Evolutionary conservation across 2,329 filamentous ascomycete species (phyloP).

Genomic region (Gyromitra esculenta): DNA sequence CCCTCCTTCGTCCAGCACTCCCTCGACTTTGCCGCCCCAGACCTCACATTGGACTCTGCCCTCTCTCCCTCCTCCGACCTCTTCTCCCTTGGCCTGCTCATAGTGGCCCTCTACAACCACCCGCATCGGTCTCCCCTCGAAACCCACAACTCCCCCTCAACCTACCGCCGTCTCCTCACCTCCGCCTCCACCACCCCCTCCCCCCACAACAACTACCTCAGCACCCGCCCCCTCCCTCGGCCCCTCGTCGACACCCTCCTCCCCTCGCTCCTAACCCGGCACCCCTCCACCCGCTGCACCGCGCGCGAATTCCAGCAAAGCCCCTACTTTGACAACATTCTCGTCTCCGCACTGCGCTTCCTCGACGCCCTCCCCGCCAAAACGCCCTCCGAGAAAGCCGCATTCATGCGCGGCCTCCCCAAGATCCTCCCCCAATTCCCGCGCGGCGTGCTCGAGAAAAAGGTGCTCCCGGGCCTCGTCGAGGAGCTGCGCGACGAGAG

Average conservation of each 20-base stretch:
- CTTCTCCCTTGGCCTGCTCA: conserved; percentile 90
- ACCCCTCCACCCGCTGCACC: conserved; percentile 85
- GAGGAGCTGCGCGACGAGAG: conserved; percentile 92
- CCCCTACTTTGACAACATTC: conserved; percentile 94
- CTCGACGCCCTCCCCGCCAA: conserved; percentile 91
- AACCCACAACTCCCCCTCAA: conserved; percentile 78
- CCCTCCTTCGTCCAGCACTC: conserved; percentile 86
- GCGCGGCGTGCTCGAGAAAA: conserved; percentile 91
- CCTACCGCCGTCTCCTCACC: conserved; percentile 85
- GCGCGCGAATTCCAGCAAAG: conserved; percentile 94
- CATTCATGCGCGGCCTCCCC: conserved; percentile 88
- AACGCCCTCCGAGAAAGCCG: conserved; percentile 86
- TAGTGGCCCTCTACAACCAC: conserved; percentile 91
- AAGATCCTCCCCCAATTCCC: conserved; percentile 92
- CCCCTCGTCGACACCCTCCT: conserved; percentile 80
- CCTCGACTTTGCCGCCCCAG: conserved; percentile 91
- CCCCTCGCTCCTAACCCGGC: conserved; percentile 83
- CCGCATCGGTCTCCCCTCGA: conserved; percentile 89
- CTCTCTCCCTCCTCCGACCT: conserved; percentile 86
- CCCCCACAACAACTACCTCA: conserved; percentile 83
- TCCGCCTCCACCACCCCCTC: conserved; percentile 82
- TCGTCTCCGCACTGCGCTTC: conserved; percentile 96
- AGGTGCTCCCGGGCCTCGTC: conserved; percentile 84
- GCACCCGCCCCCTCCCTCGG: conserved; percentile 78
- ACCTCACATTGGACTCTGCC: conserved; percentile 92